phyloP scores from a whole-genome alignment of 768 basidiomycete genomes.

The Fomitopsis pulvina region DNA sequence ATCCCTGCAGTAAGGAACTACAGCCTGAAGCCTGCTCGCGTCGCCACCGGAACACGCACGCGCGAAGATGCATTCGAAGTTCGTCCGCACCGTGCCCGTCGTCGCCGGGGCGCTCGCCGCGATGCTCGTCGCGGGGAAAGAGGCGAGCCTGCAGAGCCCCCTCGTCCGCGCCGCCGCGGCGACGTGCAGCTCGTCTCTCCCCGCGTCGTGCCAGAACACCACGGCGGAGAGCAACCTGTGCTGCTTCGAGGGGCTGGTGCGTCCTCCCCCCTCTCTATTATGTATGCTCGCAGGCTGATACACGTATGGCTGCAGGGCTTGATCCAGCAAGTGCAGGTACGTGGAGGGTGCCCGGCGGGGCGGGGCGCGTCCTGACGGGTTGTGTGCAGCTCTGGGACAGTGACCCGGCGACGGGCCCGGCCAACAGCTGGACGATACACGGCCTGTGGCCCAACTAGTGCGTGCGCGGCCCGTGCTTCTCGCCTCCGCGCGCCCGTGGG shows the following conservation, averaged over 20 bases:
- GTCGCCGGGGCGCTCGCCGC: conserved; percentile 17
- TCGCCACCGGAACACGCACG: neutral
- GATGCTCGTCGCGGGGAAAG: conserved; percentile 6
- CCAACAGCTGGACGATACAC: conserved; percentile 68
- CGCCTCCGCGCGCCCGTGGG: no score
- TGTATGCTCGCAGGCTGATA: neutral
- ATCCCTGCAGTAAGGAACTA: no score
- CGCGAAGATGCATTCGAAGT: conserved; percentile 1
- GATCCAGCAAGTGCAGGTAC: conserved; percentile 49
- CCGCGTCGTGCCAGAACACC: conserved; percentile 49
- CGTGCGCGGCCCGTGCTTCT: conserved; percentile 15
- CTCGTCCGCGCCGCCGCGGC: conserved; percentile 21
- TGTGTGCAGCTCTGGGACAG: conserved; percentile 79
- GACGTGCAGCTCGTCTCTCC: conserved; percentile 45
- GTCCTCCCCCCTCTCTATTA: neutral
- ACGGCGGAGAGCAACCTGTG: conserved; percentile 38
- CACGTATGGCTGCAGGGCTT: conserved; percentile 39
- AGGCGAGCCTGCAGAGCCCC: neutral
- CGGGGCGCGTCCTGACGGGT: no score
- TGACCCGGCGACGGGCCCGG: conserved; percentile 53
- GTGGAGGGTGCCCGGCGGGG: neutral
- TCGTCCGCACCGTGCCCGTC: conserved; percentile 18
- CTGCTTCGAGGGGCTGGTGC: conserved; percentile 40
- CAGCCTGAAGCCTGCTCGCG: neutral
- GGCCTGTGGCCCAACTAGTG: conserved; percentile 67